These are phyloP conservation scores for Cladosporium halotolerans DNA, from an alignment of 2,329 filamentous ascomycete genomes.

Conservation along the genomic window DNA sequence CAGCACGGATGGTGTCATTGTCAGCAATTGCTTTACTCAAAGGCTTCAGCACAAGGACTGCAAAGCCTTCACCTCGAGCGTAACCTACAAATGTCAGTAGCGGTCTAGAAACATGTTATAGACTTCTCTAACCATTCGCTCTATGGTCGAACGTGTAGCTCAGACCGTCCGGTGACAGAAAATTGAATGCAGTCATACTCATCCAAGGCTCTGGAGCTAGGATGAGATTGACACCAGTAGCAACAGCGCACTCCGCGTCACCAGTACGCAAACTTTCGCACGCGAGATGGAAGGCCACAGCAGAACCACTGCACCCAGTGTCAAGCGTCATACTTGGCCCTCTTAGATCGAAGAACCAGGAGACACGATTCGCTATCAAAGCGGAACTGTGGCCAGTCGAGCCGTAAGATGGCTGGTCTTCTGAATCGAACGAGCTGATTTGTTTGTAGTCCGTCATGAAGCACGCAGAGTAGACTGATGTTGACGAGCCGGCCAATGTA, in stretches of 20 bases:
- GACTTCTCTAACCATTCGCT: slow-evolving; percentile 39
- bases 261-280: slow-evolving; percentile 11
- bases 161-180: slow-evolving; percentile 29
- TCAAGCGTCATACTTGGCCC: slow-evolving; percentile 17
- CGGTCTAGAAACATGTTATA: slow-evolving; percentile 42
- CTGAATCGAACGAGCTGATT: slow-evolving; percentile 19
- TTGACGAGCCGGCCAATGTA: slow-evolving; percentile 12
- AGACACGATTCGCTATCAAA: slow-evolving; percentile 14
- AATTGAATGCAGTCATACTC: slow-evolving; percentile 20
- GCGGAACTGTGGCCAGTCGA: slow-evolving; percentile 17
- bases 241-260: slow-evolving; percentile 14
- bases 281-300: slow-evolving; percentile 14
- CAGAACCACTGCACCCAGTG: slow-evolving; percentile 12
- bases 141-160: slow-evolving; percentile 27
- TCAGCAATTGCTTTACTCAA: slow-evolving; percentile 14
- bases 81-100: slow-evolving; percentile 37
- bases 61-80: slow-evolving; percentile 38
- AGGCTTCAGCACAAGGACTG: slow-evolving; percentile 24
- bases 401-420: slow-evolving; percentile 17
- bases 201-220: slow-evolving; percentile 22
- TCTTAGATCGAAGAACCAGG: slow-evolving; percentile 16
- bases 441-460: slow-evolving; percentile 20
- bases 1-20: slow-evolving; percentile 16
- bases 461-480: slow-evolving; percentile 20
- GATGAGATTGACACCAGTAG: slow-evolving; percentile 24